Base-by-base conservation (phyloP, 257 asterid genomes). In the Ilex asprella region DNA sequence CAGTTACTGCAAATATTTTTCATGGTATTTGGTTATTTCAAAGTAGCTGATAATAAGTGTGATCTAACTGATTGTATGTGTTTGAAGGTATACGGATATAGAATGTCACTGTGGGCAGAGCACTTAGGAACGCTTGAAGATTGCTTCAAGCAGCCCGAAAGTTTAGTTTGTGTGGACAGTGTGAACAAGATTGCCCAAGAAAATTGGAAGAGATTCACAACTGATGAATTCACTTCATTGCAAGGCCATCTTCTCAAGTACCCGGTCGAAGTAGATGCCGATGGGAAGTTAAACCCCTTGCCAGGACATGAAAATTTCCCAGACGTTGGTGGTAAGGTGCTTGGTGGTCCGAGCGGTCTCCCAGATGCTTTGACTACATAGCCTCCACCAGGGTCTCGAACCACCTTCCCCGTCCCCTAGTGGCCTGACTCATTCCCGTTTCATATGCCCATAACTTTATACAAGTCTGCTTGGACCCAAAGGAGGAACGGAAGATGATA, bases 311-410 rank as follows among this genome's bases (percentile, higher is more conserved):
- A 88, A 65, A 66, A 39, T 61, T 88, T 88, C 61, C 94, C 95
- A 0, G 96, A 88, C 58, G 82, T 86, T 31, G 89, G 94, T 39
- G 96, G 95, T 54, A 88, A 83, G 74, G 72, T 88, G 54, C 70
- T 83, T 16, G 95, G 96, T 47, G 89, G 91, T 49, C 90, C 87
- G 1, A 76, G 84, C 15, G 80, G 74, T 44, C 77, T 91, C 43
- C 98, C 98, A 10, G 95, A 91, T 75, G 97, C 95, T 69, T 79
- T 91, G 66, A 91, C 97, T 7, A 91, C 95, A n/a, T 91, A 71
- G 65, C 39, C 60, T 47, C 31, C 52, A 39, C 50, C 62, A 41
- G n/a, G 39, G 30, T 58, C 52, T 53, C 49, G 43, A 54, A 35
- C 8, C 41, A 35, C 41, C 41, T 35, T 8, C 27, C 27, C 27